These are phyloP conservation scores for Glaciozyma martinii DNA, from an alignment of 768 basidiomycete species.

Conservation along the genomic window DNA sequence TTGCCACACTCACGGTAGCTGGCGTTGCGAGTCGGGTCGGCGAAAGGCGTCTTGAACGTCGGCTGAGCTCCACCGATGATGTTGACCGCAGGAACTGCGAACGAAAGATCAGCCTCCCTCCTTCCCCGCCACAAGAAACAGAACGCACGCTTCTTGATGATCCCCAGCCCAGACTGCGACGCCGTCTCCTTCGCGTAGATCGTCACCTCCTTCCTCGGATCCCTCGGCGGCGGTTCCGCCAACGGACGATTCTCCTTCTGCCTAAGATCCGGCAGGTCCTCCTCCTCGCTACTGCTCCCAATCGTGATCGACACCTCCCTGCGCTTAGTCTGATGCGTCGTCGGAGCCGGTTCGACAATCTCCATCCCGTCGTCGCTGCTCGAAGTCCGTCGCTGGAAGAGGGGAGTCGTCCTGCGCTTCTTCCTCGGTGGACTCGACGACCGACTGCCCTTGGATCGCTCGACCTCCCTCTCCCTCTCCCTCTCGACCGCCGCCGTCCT, in stretches of 20 bases:
- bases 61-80: not conserved
- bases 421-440: not conserved
- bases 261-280: not conserved
- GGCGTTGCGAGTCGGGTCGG: constrained; percentile 1
- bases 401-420: not conserved
- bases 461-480: not conserved
- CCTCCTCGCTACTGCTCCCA: not conserved
- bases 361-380: not conserved
- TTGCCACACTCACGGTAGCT: not conserved
- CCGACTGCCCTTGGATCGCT: not conserved
- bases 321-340: not conserved
- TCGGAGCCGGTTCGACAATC: not conserved
- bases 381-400: not conserved
- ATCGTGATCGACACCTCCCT: not conserved
- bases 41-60: not conserved
- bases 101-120: not conserved
- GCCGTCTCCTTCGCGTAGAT: not conserved
- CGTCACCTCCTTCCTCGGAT: not conserved
- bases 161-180: not conserved
- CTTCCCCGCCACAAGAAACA: not conserved
- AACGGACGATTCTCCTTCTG: not conserved
- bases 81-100: not conserved
- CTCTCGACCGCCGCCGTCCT: constrained; percentile 1
- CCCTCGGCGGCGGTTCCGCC: not conserved
- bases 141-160: not conserved